Evolutionary conservation across 2,329 filamentous ascomycete genomes (phyloP), one percentile per base, ranked within the genome.

Genomic region (Rhytidhysteron rufulum): DNA sequence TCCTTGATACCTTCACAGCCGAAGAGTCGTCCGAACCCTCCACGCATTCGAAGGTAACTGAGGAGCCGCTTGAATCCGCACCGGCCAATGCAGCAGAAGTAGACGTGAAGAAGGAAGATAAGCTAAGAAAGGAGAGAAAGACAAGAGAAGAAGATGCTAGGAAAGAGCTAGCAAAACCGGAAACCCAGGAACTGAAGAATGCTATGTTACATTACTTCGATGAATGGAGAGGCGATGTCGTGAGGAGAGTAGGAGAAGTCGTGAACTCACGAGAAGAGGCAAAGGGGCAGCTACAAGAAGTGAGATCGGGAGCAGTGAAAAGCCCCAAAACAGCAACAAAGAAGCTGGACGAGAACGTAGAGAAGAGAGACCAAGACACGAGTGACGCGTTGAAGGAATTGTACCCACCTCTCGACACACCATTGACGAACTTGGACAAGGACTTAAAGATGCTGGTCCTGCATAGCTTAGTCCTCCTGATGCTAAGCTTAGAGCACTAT

Each of bases 401-500:
- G 6, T 65, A 66, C 37, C 56, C 55, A 69, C 63, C 65, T 21
- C 68, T 72, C 9, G 67, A 73, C 18, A 60, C 48, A 7, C 40
- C 33, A 2, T 49, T 93, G 9, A 77, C 74, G 50, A 71, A 74
- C 8, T 66, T 87, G 2, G 67, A 78, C 0, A 65, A 78, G 34
- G 77, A 80, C 37, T 84, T 82, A 54, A 73, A 83, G 32, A 75
- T 77, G 19, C 69, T 89, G 6, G 73, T 94, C 5, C 67, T 94
- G 6, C 84, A 93, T 52, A 78, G 82, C 0, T 69, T 88, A 30
- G 69, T 94, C 1, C 70, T 95, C 3, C 70, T 93, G 19, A 56
- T 90, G 5, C 68, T 95, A 2, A 89, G 86, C 2, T 68, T 94
- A 11, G 83, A 93, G 55, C 80, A 86, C 47, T 95, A 93, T 63